Percentiles rank a stretch among this genome's conserved stretches.
phyloP scores from a whole-genome alignment of 305 asterid genomes.

The Rubia tinctorum region DNA sequence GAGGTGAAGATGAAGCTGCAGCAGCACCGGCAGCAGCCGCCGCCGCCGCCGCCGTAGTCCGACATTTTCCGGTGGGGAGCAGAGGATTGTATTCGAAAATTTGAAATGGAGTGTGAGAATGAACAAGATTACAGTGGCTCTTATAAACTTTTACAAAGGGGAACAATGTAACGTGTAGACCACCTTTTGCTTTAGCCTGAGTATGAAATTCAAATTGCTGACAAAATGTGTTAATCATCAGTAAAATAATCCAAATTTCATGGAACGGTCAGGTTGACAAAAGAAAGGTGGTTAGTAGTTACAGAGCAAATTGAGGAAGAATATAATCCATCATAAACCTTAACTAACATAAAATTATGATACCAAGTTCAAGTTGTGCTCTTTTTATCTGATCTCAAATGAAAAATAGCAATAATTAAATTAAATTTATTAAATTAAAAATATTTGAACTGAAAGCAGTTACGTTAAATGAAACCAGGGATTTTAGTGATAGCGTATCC shows the following conservation, averaged over 20 bases:
- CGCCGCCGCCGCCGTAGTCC: constrained; percentile 18
- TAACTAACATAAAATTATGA: neutral
- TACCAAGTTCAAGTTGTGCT: neutral
- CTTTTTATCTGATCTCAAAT: neutral
- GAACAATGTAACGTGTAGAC: neutral
- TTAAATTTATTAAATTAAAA: too few species aligned
- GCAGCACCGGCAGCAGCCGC: constrained; percentile 27
- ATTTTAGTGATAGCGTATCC: too few species aligned
- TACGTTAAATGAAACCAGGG: too few species aligned
- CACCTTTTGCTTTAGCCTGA: neutral
- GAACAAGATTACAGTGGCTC: neutral
- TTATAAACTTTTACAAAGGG: neutral
- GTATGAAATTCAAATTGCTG: neutral
- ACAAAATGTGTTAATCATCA: neutral
- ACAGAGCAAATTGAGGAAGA: too few species aligned
- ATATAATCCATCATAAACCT: neutral
- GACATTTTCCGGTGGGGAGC: constrained; percentile 34
- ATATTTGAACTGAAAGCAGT: too few species aligned
- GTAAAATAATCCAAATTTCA: neutral
- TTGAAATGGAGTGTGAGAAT: neutral
- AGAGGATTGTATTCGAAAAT: neutral
- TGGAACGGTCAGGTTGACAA: neutral
- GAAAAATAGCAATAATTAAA: too few species aligned
- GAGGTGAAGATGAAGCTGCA: constrained; percentile 56
- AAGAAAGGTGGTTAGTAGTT: neutral